Conservation (phyloP, 352 stramenopile species). For the Phytophthora nicotianae region DNA sequence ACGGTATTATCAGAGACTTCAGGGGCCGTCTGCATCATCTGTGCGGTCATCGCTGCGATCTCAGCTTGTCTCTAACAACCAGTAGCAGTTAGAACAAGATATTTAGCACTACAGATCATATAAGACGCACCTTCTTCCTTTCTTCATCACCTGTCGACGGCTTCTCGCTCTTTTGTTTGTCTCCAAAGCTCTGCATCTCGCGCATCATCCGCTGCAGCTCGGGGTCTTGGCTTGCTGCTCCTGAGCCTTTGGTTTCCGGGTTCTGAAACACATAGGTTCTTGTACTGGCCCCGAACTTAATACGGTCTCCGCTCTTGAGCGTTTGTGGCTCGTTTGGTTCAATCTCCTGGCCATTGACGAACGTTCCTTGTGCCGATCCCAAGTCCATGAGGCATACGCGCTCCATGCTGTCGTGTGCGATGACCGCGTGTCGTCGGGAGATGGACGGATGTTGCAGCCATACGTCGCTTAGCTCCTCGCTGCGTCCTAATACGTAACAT, state of each 20-base stretch:
- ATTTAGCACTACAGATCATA: not conserved
- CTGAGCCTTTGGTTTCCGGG: slow-evolving; percentile 2
- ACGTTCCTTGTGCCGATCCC: slow-evolving; percentile 84
- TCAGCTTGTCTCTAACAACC: slow-evolving; percentile 58
- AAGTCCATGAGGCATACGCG: slow-evolving; percentile 74
- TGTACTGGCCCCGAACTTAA: slow-evolving; percentile 69
- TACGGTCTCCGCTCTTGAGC: slow-evolving; percentile 52
- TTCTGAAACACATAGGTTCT: slow-evolving; percentile 62
- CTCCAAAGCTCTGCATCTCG: slow-evolving; percentile 56
- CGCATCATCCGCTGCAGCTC: slow-evolving; percentile 49
- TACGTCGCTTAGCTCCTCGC: slow-evolving; percentile 76
- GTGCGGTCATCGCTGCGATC: slow-evolving; percentile 72
- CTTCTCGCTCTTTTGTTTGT: slow-evolving; percentile 11
- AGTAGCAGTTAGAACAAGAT: not conserved
- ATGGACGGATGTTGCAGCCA: slow-evolving; percentile 81
- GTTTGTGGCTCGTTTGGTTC: slow-evolving; percentile 43
- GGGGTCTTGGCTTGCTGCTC: slow-evolving; percentile 13
- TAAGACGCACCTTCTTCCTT: slow-evolving; percentile 40
- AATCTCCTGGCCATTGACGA: slow-evolving; percentile 77
- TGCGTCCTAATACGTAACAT: slow-evolving; percentile 78
- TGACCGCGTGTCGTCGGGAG: slow-evolving; percentile 77
- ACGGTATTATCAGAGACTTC: slow-evolving; percentile 4
- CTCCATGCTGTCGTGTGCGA: slow-evolving; percentile 70
- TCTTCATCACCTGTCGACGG: slow-evolving; percentile 13
- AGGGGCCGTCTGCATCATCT: slow-evolving; percentile 65